Evolutionary conservation across 2,329 filamentous ascomycete genomes (phyloP).

Genomic region (Penicillium freii): DNA sequence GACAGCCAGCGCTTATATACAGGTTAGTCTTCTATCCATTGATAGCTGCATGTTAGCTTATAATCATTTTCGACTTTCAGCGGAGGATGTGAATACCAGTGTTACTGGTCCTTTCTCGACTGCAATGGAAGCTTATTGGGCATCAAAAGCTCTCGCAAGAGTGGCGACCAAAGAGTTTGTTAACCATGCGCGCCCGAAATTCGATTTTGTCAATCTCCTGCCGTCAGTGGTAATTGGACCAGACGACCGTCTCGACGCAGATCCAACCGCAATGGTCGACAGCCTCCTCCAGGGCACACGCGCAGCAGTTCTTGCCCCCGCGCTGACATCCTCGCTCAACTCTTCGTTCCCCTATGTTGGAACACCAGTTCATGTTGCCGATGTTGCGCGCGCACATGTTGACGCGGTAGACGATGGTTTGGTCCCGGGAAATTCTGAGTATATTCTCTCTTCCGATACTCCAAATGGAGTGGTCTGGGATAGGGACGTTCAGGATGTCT

Average conservation of each 20-base stretch:
- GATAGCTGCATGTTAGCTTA: not conserved
- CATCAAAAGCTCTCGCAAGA: slow-evolving; percentile 30
- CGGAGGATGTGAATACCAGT: not conserved
- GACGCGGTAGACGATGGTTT: not conserved
- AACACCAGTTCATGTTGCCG: slow-evolving; percentile 2
- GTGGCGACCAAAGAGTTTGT: slow-evolving; percentile 24
- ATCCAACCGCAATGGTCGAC: not conserved
- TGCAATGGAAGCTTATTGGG: slow-evolving; percentile 32
- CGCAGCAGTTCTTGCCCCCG: not conserved
- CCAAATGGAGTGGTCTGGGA: slow-evolving; percentile 1
- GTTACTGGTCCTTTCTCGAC: slow-evolving; percentile 2
- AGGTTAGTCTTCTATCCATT: not conserved
- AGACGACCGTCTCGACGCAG: not conserved
- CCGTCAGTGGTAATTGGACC: slow-evolving; percentile 3
- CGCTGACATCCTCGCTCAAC: not conserved
- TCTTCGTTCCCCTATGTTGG: slow-evolving; percentile 2
- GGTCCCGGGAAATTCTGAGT: slow-evolving; percentile 1
- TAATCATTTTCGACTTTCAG: not conserved
- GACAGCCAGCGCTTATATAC: slow-evolving; percentile 12
- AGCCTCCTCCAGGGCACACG: not conserved
- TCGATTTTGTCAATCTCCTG: slow-evolving; percentile 1
- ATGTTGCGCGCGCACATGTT: slow-evolving; percentile 1
- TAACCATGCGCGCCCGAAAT: not conserved
- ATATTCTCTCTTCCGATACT: slow-evolving; percentile 1
- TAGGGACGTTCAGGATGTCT: not conserved